Evolutionary conservation across 2,329 filamentous ascomycete genomes (phyloP), one percentile per base, ranked within the genome.

Genomic region (Teratosphaeriaceae sp.): DNA sequence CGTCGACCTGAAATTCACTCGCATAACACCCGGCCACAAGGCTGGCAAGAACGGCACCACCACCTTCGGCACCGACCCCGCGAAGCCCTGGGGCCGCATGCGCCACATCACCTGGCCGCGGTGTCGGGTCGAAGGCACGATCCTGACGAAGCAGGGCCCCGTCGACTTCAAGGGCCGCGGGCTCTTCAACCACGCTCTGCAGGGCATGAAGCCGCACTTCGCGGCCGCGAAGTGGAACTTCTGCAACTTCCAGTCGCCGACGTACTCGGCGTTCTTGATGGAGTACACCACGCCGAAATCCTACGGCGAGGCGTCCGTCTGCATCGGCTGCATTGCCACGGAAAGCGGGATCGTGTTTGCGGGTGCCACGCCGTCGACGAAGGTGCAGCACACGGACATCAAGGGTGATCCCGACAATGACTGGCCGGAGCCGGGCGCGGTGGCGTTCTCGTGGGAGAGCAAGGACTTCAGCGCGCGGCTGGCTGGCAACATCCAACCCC

Each of bases 131-230:
- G 84, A 90, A 65, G 92, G 92, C 40, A 85, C 77, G 53, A 88
- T 97, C 64, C 80, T 85, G 50, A 94, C 88, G 47, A 78, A 85
- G 57, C 80, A 87, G 24, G 87, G 88, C 37, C 79, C 84, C 27
- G 74, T 95, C 49, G 83, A 95, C 63, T 81, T 95, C 64, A 83
- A 79, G 59, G 90, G 90, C 44, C 79, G 74, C 50, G 88, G 82
- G 23, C 72, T 94, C 58, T 90, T 88, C 68, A 75, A 84, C 53
- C 84, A 92, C 65, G 89, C 88, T 30, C 71, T 97, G 39, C 92
- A 97, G 70, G 92, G 89, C 64, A 97, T 97, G 90, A 98, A 98
- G 76, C 92, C 92, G 30, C 92, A 98, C 66, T 94, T 98, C 64
- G 85, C 88, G 46, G 80, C 90, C 48, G 81, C 85, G 22, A 80